Evolutionary conservation across 345 rosid genomes (phyloP), one percentile per base, ranked within the genome.

Genomic region (Populus pruinosa): DNA sequence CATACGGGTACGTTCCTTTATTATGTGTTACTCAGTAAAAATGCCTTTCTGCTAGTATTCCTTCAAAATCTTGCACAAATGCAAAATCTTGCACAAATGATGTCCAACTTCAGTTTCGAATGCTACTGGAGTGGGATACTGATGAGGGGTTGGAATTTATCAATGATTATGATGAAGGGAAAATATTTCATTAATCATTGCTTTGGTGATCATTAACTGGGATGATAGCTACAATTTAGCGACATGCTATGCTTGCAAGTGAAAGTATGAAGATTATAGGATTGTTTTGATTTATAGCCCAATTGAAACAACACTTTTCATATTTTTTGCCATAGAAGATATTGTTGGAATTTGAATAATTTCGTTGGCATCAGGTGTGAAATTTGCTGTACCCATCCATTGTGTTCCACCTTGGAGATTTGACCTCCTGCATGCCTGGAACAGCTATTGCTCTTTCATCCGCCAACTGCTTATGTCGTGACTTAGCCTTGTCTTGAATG

Each of bases 1-100:
- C 73, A 44, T 78, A 67, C 59, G 36, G 79, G 77, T 75, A 59
- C 29, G 13, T 16, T n/a, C 16, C 72, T 41, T 44, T 25, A 6
- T 14, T 44, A 43, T 41, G 2, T 39, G 18, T 1, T 44, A 36
- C 39, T 67, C 14, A 8, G 7, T 29, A 38, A 67, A 20, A 38
- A 38, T 67, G 50, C 71, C 21, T 67, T 67, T 21, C 33, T 20
- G 13, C 8, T 36, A 13, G 13, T 36, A 36, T 67, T 39, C 12
- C 25, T 67, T 67, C 44, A 67, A 67, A 6, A 33, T n/a, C 10
- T 67, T 35, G 25, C 39, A n/a, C 41, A 21, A 12, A 67, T 18
- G 25, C 44, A 67, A 67, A 6, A 33, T n/a, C 10, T 67, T 20
- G 25, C 39, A n/a, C 41, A 21, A 12, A 67, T 18, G 25, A 21